Evolutionary conservation across 805 yeast genomes (phyloP), one percentile per base, ranked within the genome.

Genomic region (Yamadazyma scolyti): DNA sequence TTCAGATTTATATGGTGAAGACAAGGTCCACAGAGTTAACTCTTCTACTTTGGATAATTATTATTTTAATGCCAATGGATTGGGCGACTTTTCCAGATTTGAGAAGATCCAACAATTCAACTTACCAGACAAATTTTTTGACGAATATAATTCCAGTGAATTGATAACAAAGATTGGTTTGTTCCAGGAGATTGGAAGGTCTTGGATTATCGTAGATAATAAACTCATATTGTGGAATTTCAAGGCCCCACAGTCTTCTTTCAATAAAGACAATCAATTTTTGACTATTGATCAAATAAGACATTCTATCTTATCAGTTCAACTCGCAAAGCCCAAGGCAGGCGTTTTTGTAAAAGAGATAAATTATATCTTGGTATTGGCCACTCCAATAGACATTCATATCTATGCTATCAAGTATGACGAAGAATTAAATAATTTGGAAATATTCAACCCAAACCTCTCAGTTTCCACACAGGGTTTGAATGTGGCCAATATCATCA

Each of bases 161-260:
- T 71, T 77, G 31, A 70, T 70, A 28, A 77, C 88, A 22, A 77
- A 79, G 37, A 79, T 85, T 77, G 98, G 98, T 9, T 60, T 88
- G 16, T 79, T 93, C 43, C 75, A 89, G 0, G 88, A 82, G 36
- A 71, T 93, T 18, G 74, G 77, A 39, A 75, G 95, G 37, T 77
- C 89, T 9, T 93, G 97, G 96, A 71, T 90, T 19, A 77, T 82
- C 3, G 75, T 80, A 19, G 97, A 87, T 49, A 81, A 82, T 52
- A 82, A 82, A 46, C 65, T 90, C 46, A 74, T 83, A 20, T 68
- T 94, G 15, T 93, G 97, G 97, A 82, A 88, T 54, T 77, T 81
- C 50, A 74, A 72, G 35, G 68, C 77, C 9, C 68, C 69, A 3
- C 70, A 73, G 17, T 71, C 74, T 14, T 62, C 70, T 9, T 63